Percentiles rank a stretch among this genome's conserved stretches.
Evolutionary conservation across 2,329 filamentous ascomycete species (phyloP).

Genomic region (Dothidotthia symphoricarpi): DNA sequence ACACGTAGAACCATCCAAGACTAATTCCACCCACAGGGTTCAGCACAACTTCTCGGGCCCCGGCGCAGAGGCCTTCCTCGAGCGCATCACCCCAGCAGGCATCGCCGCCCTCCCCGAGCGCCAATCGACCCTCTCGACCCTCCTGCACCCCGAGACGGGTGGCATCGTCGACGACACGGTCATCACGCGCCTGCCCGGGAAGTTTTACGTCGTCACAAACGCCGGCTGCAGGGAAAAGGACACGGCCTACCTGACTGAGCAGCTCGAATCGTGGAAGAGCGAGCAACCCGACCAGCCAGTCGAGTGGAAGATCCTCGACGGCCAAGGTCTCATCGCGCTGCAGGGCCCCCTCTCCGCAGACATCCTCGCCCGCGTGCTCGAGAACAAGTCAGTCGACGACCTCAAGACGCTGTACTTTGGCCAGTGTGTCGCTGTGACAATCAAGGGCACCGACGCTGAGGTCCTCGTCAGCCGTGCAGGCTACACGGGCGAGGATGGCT

Average conservation of each 20-base stretch:
- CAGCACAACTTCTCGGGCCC: constrained; percentile 83
- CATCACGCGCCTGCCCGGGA: constrained; percentile 66
- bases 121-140: constrained; percentile 77
- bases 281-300: constrained; percentile 48
- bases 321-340: constrained; percentile 78
- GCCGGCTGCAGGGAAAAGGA: constrained; percentile 91
- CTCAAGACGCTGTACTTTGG: constrained; percentile 75
- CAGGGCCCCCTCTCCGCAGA: constrained; percentile 78
- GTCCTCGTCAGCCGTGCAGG: constrained; percentile 82
- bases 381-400: constrained; percentile 43
- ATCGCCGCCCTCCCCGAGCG: constrained; percentile 63
- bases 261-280: constrained; percentile 58
- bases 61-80: constrained; percentile 75
- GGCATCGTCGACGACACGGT: constrained; percentile 96
- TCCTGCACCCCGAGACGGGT: constrained; percentile 71
- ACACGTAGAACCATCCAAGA: not conserved
- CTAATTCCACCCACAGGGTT: constrained; percentile 48
- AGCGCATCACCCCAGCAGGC: constrained; percentile 77
- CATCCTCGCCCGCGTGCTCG: constrained; percentile 65
- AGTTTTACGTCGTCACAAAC: constrained; percentile 94
- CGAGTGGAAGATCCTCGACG: constrained; percentile 67
- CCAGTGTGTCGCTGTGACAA: constrained; percentile 63
- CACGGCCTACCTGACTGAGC: constrained; percentile 67
- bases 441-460: constrained; percentile 57
- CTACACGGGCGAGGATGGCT: constrained; percentile 97